phyloP scores from a whole-genome alignment of 441 rosid species.

The Populus hybrid region DNA sequence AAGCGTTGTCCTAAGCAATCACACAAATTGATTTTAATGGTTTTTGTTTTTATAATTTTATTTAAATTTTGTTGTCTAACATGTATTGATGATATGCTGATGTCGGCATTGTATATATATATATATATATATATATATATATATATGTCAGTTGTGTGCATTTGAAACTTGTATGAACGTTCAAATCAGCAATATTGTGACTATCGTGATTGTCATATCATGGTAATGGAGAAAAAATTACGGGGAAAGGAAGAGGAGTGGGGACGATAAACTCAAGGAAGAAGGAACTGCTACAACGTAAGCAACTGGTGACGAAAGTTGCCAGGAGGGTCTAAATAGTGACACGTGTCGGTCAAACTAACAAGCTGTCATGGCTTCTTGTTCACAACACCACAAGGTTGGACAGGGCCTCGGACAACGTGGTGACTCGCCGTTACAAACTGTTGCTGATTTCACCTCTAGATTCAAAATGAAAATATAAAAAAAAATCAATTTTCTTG shows the following conservation, averaged over 20 bases:
- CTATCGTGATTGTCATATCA: not conserved
- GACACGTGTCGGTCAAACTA: constrained; percentile 24
- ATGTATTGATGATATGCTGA: not conserved
- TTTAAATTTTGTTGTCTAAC: too few relatives aligned
- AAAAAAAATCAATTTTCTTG: too few relatives aligned
- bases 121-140: too few relatives aligned
- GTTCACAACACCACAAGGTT: constrained; percentile 31
- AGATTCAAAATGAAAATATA: too few relatives aligned
- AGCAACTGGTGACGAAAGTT: constrained; percentile 16
- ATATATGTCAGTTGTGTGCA: not conserved
- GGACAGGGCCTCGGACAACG: constrained; percentile 41
- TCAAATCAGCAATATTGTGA: not conserved
- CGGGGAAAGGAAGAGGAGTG: too few relatives aligned
- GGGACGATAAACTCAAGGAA: not conserved
- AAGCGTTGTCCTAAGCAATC: not conserved
- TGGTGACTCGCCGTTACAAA: constrained; percentile 37
- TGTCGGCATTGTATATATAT: too few relatives aligned
- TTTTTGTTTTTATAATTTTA: too few relatives aligned
- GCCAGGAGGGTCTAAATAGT: not conserved
- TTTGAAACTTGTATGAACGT: not conserved
- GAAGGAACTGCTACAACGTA: constrained; percentile 21
- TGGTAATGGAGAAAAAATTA: too few relatives aligned
- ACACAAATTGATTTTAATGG: too few relatives aligned
- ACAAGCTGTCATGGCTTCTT: constrained; percentile 29
- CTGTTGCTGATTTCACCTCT: constrained; percentile 14